phyloP scores from a whole-genome alignment of 768 basidiomycete species.

The Macrocybe gigantea region DNA sequence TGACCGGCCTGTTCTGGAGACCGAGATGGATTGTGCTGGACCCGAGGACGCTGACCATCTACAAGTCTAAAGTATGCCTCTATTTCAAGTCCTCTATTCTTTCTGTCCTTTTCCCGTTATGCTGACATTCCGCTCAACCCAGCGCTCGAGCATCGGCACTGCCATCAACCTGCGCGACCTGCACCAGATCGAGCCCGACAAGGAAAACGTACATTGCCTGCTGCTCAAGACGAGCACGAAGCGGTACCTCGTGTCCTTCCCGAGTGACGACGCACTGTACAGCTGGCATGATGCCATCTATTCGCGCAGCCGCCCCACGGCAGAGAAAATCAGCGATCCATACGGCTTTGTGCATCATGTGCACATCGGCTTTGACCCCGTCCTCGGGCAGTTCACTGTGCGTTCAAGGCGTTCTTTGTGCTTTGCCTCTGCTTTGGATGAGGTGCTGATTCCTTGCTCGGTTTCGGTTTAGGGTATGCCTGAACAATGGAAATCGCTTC shows the following conservation, averaged over 20 bases:
- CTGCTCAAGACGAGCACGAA: slow-evolving; percentile 14
- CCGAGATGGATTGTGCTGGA: slow-evolving; percentile 73
- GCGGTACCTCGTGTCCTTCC: slow-evolving; percentile 22
- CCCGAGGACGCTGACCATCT: slow-evolving; percentile 58
- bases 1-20: slow-evolving; percentile 72
- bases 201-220: slow-evolving; percentile 8
- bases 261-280: slow-evolving; percentile 19
- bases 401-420: not conserved
- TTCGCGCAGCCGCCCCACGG: slow-evolving; percentile 16
- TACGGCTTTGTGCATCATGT: slow-evolving; percentile 25
- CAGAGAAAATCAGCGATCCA: slow-evolving; percentile 19
- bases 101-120: not conserved
- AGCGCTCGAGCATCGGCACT: slow-evolving; percentile 5
- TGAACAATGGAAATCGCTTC: slow-evolving; percentile 14
- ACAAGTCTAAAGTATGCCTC: slow-evolving; percentile 67
- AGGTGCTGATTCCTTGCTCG: not conserved
- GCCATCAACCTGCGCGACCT: slow-evolving; percentile 18
- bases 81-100: not conserved
- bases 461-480: slow-evolving; percentile 14
- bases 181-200: slow-evolving; percentile 14
- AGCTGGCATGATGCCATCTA: slow-evolving; percentile 27
- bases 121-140: not conserved
- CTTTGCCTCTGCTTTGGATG: not conserved
- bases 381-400: slow-evolving; percentile 21
- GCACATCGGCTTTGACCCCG: slow-evolving; percentile 27